Evolutionary conservation across 345 rosid genomes (phyloP), one percentile per base, ranked within the genome.

Genomic region (Erysimum cheiranthoides): DNA sequence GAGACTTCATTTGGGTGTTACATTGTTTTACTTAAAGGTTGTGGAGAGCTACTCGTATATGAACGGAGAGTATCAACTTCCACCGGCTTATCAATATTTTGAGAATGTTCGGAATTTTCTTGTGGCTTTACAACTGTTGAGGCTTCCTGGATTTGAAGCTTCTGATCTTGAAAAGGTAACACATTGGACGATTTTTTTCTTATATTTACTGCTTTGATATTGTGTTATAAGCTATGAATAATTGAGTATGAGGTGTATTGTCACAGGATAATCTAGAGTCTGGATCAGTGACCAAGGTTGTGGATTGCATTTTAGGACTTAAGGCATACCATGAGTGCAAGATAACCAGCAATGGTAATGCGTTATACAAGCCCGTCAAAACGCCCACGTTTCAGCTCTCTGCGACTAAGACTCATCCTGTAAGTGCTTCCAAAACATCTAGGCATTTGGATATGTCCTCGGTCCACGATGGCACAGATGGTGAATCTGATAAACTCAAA

Each of bases 51-150:
- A 65, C 72, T 74, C 79, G 58, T 66, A 82, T 68, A n/a, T 81
- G 71, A 79, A 67, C 51, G 74, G 87, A 32, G 96, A 94, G 68
- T 79, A 77, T 38, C 97, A 91, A 64, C 95, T 90, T 14, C 78
- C 87, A 65, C 83, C 84, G 2, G 97, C 97, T 25, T 94, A 85
- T 80, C 98, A 94, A 71, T 90, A 92, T 70, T 94, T 94, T 57
- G 97, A 94, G 84, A 94, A 94, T 70, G 95, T 90, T n/a, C 68
- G 86, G 66, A 94, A 94, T 73, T 92, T 94, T 82, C 84, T 94
- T 38, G 87, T 92, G 66, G 92, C 97, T 10, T 65, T 94, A 18
- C 85, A 92, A 65, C 92, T 86, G 58, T 79, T 94, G 77, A 94
- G 86, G 75, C 83, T 94, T 54, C 90, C 95, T 18, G 90, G 90